A percentile compares a stretch with the other conserved stretches of the same genome.
Evolutionary conservation across 176 grass and related monocot genomes (phyloP).

Genomic region (Oryza nivara): DNA sequence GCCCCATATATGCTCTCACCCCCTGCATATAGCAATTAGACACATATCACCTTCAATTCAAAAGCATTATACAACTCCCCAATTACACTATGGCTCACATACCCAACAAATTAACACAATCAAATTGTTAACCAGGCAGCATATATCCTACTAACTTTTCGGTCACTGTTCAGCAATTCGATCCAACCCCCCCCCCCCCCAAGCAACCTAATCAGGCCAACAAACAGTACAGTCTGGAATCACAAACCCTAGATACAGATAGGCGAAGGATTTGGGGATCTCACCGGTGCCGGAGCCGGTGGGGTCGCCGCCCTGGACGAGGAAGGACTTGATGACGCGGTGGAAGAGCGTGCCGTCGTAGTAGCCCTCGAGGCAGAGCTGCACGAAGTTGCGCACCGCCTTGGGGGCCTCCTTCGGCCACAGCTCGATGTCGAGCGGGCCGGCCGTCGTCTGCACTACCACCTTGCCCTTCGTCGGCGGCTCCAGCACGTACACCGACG

Average conservation of each 20-base stretch:
- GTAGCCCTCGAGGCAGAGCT: conserved; percentile 94
- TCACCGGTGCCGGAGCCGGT: conserved; percentile 75
- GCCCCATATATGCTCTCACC: conserved; percentile 95
- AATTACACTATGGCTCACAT: neutral
- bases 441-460: conserved; percentile 81
- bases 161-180: neutral
- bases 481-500: conserved; percentile 89
- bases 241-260: conserved; percentile 41
- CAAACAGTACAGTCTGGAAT: neutral
- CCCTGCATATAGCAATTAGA: conserved; percentile 46
- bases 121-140: neutral
- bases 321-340: conserved; percentile 90
- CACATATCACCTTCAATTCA: conserved; percentile 32
- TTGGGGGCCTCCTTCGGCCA: conserved; percentile 98
- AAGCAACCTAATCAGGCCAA: neutral
- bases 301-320: conserved; percentile 90
- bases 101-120: neutral
- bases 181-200: neutral
- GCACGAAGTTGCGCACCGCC: conserved; percentile 90
- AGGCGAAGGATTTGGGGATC: neutral
- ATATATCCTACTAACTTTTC: neutral
- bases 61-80: neutral
- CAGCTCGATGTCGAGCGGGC: conserved; percentile 86
- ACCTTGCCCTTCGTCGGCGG: conserved; percentile 95
- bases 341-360: conserved; percentile 82